Evolutionary conservation across 2,329 filamentous ascomycete genomes (phyloP), one percentile per base, ranked within the genome.

Genomic region (Ceratocystiopsis minuta): DNA sequence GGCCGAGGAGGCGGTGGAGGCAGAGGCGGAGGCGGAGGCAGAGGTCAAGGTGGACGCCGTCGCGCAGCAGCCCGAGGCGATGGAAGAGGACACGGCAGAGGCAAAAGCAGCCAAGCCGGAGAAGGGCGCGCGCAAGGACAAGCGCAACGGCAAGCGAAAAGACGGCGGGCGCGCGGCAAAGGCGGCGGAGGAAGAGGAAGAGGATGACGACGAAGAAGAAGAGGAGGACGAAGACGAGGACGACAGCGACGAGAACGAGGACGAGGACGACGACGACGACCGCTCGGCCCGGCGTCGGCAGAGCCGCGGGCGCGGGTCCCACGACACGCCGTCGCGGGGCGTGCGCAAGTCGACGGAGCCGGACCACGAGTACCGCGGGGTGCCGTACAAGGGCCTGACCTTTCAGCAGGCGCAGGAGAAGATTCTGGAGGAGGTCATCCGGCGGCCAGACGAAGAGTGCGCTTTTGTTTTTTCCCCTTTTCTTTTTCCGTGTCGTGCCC

Each of bases 341-440:
- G 38, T 36, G 3, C 42, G 45, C 15, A 46, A 45, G 36, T 39
- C 46, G 7, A 35, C 45, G 16, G 48, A 49, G 20, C 43, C 44
- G 1, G 68, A 74, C 43, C 60, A 66, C 39, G 62, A 72, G 45
- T 73, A 72, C 42, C 65, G 73, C 42, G 61, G 64, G 40, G 60
- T 70, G 4, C 66, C 72, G 2, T 88, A 83, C 57, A 72, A 75
- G 43, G 80, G 79, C 6, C 72, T 87, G 39, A 78, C 57, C 11
- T 88, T 93, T 54, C 83, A 92, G 55, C 70, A 86, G 53, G 86
- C 85, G 0, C 85, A 94, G 55, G 83, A 92, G 51, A 84, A 85
- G 62, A 75, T 94, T 43, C 64, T 93, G 4, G 73, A 79, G 42
- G 82, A 88, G 51, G 58, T 88, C 46, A 67, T 88, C 13, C 70